Conservation (phyloP, 106 monocot genomes). For the Phalaenopsis aphrodite region DNA sequence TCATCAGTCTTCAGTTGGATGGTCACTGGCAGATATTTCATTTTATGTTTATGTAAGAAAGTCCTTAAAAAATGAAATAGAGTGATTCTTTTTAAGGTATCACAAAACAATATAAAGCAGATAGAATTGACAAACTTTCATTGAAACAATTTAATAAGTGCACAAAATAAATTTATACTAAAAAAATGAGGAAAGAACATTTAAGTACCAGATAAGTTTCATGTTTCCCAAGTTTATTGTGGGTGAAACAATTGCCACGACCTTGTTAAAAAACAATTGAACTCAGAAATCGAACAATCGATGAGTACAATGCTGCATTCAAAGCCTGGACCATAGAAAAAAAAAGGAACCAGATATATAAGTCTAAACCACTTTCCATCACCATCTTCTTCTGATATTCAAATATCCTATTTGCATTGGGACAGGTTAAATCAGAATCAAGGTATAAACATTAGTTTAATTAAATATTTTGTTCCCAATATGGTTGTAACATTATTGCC, state of each 20-base stretch:
- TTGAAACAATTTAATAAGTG: neutral
- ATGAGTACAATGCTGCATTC: neutral
- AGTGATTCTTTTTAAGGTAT: neutral
- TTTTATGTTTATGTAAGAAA: neutral
- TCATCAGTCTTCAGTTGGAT: neutral
- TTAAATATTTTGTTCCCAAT: neutral
- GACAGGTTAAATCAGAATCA: neutral
- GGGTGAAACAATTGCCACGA: neutral
- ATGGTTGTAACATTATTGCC: neutral
- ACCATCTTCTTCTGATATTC: neutral
- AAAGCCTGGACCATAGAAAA: neutral
- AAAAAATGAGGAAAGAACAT: neutral
- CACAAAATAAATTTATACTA: neutral
- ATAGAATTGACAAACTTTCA: neutral
- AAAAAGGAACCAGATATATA: neutral
- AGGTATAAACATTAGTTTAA: neutral
- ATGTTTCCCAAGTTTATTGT: neutral
- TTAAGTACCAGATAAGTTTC: neutral
- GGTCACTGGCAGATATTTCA: neutral
- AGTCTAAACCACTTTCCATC: neutral
- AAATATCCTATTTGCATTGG: neutral
- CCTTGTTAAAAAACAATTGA: neutral
- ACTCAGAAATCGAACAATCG: neutral
- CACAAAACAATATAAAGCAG: neutral
- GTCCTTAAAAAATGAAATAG: neutral